phyloP scores from a whole-genome alignment of 2,329 filamentous ascomycete genomes.

The Mycocentrospora acerina region DNA sequence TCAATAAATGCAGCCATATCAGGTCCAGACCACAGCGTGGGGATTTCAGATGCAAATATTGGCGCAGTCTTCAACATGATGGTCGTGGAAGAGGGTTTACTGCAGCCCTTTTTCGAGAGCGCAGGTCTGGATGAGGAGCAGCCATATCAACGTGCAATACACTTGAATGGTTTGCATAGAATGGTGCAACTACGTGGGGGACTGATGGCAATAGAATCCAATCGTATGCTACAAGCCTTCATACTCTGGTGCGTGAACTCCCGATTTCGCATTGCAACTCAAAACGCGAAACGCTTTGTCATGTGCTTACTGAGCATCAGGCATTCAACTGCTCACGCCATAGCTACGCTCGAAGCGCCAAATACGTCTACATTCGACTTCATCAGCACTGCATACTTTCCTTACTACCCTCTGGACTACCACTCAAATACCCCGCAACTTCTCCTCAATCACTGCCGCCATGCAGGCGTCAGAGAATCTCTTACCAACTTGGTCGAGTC shows the following conservation, averaged over 20 bases:
- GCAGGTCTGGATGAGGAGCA: slow-evolving; percentile 27
- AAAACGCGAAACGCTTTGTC: slow-evolving; percentile 28
- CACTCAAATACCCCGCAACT: slow-evolving; percentile 29
- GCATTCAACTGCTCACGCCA: slow-evolving; percentile 42
- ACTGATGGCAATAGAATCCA: slow-evolving; percentile 34
- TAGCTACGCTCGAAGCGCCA: slow-evolving; percentile 37
- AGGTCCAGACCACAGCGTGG: slow-evolving; percentile 22
- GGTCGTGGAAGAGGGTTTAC: slow-evolving; percentile 37
- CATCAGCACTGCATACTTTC: slow-evolving; percentile 27
- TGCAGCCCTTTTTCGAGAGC: slow-evolving; percentile 23
- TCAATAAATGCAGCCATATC: slow-evolving; percentile 37
- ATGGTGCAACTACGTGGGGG: slow-evolving; percentile 42
- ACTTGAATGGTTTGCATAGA: slow-evolving; percentile 34
- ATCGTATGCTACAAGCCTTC: slow-evolving; percentile 43
- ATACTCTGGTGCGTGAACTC: slow-evolving; percentile 42
- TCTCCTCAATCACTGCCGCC: slow-evolving; percentile 31
- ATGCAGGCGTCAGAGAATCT: slow-evolving; percentile 30
- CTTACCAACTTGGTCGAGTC: slow-evolving; percentile 31
- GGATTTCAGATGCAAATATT: slow-evolving; percentile 40
- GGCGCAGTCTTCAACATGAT: slow-evolving; percentile 43
- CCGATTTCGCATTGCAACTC: slow-evolving; percentile 10
- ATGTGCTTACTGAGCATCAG: slow-evolving; percentile 43
- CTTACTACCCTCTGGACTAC: slow-evolving; percentile 34
- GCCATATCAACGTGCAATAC: slow-evolving; percentile 34
- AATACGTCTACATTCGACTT: slow-evolving; percentile 34